phyloP scores from a whole-genome alignment of 768 basidiomycete genomes.

The Pulveroboletus sp. region DNA sequence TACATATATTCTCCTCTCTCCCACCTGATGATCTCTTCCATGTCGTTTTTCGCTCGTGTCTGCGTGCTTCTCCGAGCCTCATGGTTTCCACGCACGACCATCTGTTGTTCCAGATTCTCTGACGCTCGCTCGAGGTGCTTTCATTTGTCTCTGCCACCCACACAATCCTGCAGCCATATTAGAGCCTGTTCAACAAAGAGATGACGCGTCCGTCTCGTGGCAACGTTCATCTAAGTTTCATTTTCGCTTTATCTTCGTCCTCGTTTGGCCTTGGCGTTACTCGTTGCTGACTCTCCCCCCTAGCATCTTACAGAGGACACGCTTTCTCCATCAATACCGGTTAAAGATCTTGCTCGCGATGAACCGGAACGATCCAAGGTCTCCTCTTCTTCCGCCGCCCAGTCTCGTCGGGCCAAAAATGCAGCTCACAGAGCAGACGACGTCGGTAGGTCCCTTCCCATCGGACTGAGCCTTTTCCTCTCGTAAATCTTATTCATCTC shows the following conservation, averaged over 20 bases:
- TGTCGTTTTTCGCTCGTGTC: constrained; percentile 8
- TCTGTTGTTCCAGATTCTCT: background rate
- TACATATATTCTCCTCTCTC: constrained; percentile 31
- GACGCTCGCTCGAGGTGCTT: background rate
- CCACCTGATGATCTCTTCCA: background rate
- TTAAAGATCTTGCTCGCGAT: constrained; percentile 51
- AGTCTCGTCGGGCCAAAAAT: constrained; percentile 86
- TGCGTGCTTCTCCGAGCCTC: constrained; percentile 10
- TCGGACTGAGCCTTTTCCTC: constrained; percentile 4
- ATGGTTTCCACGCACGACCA: constrained; percentile 11
- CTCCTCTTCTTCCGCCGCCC: constrained; percentile 72
- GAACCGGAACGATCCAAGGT: constrained; percentile 58
- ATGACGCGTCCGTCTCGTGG: background rate
- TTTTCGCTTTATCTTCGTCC: background rate
- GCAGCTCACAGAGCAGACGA: constrained; percentile 87
- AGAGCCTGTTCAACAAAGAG: background rate
- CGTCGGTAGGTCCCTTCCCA: constrained; percentile 55
- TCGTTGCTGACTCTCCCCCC: constrained; percentile 6
- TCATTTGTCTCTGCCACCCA: background rate
- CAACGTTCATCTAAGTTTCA: background rate
- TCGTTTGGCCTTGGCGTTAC: background rate
- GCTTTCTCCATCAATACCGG: constrained; percentile 42
- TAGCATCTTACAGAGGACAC: constrained; percentile 46
- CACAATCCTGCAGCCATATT: background rate
- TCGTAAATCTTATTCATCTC: constrained; percentile 14